Evolutionary conservation across 116 monocot species (phyloP), one percentile per base, ranked within the genome.

Genomic region (Cymodocea nodosa): DNA sequence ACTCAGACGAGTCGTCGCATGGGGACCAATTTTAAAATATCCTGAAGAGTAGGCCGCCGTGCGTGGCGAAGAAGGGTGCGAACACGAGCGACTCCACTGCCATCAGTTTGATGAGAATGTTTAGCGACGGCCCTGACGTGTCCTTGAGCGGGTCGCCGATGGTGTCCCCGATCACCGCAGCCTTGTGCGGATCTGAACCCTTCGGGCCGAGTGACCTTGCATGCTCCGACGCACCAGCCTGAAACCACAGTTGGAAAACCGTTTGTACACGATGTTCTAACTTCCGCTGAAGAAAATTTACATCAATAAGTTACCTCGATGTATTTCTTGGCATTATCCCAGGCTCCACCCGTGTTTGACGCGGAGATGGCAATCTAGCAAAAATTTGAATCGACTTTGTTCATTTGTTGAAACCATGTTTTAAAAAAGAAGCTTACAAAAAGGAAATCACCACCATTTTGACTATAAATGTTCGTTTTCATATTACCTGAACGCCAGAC

Each of bases 31-130:
- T 15, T 35, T 68, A 85, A 60, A 93, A 80, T 63, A 80, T 68
- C 80, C 76, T 94, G 89, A 94, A 77, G 49, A 77, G 77, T 7
- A 77, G 55, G 12, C 77, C 77, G 24, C 77, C 77, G 55, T 77
- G 77, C 2, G 60, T 44, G 14, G 77, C 77, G 10, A 77, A 77
- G 77, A 77, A 77, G n/a, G 77, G 77, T 2, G 77, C 77, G 40
- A 77, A 77, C 44, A 77, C 77, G 13, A 77, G 72, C 11, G 77
- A 77, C 48, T 77, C 77, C 0, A 77, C 77, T 19, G 77, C 77
- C 77, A 77, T 77, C 23, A 77, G 77, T 48, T 77, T 77, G 61
- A 77, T 77, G 20, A 77, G 72, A 39, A 77, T 77, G 68, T 77
- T 77, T 60, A 77, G 72, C 0, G 77, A 77, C 2, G 77, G 77